Conservation (phyloP, 176 grass and related monocot species). For the Oryza australiensis region DNA sequence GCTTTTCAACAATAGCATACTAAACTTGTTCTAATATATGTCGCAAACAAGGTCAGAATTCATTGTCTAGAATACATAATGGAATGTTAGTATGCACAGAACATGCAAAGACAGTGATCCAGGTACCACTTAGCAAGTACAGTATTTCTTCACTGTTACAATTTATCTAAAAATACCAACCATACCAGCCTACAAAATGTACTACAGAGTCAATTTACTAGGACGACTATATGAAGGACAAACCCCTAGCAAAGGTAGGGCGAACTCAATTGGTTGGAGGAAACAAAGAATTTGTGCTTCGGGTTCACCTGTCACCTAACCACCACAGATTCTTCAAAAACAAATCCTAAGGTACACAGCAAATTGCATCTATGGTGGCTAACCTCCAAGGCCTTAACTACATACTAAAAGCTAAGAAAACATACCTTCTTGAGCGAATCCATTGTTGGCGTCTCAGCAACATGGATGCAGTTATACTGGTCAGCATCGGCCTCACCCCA, state of each 20-base stretch:
- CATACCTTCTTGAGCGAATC: slow-evolving; percentile 94
- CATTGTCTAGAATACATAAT: not conserved
- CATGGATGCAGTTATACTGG: slow-evolving; percentile 90
- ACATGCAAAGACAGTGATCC: not conserved
- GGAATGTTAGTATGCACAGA: not conserved
- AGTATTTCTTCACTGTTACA: not conserved
- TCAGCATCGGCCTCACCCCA: slow-evolving; percentile 91
- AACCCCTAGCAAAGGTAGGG: not conserved
- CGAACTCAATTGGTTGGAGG: not conserved
- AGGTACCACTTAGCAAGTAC: not conserved
- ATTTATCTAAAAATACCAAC: not conserved
- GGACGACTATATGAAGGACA: not conserved
- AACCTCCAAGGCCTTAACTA: not conserved
- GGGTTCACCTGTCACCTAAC: not conserved
- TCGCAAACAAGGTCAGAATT: not conserved
- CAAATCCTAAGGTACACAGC: not conserved
- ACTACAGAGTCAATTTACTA: not conserved
- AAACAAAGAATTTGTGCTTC: not conserved
- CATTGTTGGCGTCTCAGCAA: slow-evolving; percentile 82
- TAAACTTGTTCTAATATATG: not conserved
- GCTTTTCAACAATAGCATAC: not conserved
- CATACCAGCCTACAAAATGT: not conserved
- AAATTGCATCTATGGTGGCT: not conserved
- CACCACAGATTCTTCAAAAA: not conserved
- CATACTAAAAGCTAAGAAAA: not conserved